Percentiles rank a stretch among this genome's conserved stretches.
Evolutionary conservation across 2,329 filamentous ascomycete species (phyloP).

Genomic region (Septoria linicola): DNA sequence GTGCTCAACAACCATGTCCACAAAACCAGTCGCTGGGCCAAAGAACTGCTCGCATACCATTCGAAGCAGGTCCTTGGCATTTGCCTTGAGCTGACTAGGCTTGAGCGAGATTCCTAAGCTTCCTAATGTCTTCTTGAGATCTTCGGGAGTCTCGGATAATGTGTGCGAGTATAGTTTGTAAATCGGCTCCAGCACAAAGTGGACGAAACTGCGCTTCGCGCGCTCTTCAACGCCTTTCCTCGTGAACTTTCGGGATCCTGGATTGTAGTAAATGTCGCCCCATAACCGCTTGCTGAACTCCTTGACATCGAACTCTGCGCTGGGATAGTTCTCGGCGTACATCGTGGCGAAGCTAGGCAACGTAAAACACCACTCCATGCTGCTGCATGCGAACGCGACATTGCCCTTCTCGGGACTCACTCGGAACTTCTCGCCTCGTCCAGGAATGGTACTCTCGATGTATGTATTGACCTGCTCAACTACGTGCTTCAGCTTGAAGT

Average conservation of each 20-base stretch:
- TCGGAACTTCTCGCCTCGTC: constrained; percentile 73
- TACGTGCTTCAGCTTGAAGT: constrained; percentile 99
- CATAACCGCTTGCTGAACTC: constrained; percentile 86
- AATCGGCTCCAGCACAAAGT: constrained; percentile 92
- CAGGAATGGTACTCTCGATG: constrained; percentile 83
- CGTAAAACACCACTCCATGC: constrained; percentile 96
- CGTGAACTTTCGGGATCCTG: constrained; percentile 84
- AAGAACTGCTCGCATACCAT: constrained; percentile 95
- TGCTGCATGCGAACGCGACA: constrained; percentile 91
- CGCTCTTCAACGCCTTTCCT: constrained; percentile 79
- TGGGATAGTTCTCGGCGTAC: constrained; percentile 80
- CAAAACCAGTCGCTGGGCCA: constrained; percentile 81
- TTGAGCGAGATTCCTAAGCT: constrained; percentile 82
- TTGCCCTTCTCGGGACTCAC: constrained; percentile 96
- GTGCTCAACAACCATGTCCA: constrained; percentile 91
- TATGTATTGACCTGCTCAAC: constrained; percentile 96
- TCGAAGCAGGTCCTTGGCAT: constrained; percentile 84
- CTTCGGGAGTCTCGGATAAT: constrained; percentile 83
- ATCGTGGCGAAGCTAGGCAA: constrained; percentile 91
- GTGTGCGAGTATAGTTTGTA: constrained; percentile 98
- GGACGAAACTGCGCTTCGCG: constrained; percentile 82
- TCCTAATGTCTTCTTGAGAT: constrained; percentile 75
- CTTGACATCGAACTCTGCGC: constrained; percentile 61
- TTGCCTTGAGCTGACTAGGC: constrained; percentile 85
- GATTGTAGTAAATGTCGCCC: constrained; percentile 97